Percentiles rank a stretch among this genome's conserved stretches.
These are phyloP conservation scores for Tulasnella sp. DNA, from an alignment of 768 basidiomycete genomes.

Conservation along the genomic window DNA sequence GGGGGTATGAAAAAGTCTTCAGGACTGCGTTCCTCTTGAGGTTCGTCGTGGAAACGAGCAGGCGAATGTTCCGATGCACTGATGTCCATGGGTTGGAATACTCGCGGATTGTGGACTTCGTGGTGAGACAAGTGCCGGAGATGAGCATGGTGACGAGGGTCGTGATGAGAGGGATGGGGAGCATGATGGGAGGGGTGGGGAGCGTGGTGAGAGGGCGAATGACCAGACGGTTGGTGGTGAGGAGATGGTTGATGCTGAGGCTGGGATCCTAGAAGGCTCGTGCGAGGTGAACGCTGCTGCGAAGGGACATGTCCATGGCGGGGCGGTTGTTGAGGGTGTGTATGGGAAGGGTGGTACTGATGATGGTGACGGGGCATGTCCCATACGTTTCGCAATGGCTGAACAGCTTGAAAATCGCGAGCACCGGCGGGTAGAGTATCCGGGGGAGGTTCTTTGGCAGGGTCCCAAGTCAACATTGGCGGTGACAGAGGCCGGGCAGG, in stretches of 20 bases:
- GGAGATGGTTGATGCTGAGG: slow-evolving; percentile 7
- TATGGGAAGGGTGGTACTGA: not conserved
- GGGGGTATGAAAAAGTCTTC: slow-evolving; percentile 54
- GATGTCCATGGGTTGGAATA: not conserved
- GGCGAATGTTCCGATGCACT: not conserved
- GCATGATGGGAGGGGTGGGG: not conserved
- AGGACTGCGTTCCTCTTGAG: slow-evolving; percentile 8
- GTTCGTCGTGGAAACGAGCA: not conserved
- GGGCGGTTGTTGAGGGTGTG: slow-evolving; percentile 18
- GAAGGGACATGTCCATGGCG: slow-evolving; percentile 3
- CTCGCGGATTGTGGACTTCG: not conserved
- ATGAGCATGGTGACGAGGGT: not conserved
- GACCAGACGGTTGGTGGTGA: not conserved
- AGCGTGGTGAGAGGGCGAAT: not conserved
- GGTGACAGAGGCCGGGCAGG: slow-evolving; percentile 46
- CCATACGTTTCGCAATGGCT: slow-evolving; percentile 83
- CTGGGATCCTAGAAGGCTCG: slow-evolving; percentile 23
- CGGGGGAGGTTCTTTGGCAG: slow-evolving; percentile 72
- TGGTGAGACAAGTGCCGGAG: not conserved
- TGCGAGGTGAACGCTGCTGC: slow-evolving; percentile 9
- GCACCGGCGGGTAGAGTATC: slow-evolving; percentile 42
- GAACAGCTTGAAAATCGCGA: slow-evolving; percentile 51
- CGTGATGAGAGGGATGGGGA: not conserved
- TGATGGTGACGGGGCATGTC: slow-evolving; percentile 43
- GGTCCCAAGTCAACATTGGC: slow-evolving; percentile 70